Conservation (phyloP, 768 basidiomycete species). For the Strobilomyces dryophilus region DNA sequence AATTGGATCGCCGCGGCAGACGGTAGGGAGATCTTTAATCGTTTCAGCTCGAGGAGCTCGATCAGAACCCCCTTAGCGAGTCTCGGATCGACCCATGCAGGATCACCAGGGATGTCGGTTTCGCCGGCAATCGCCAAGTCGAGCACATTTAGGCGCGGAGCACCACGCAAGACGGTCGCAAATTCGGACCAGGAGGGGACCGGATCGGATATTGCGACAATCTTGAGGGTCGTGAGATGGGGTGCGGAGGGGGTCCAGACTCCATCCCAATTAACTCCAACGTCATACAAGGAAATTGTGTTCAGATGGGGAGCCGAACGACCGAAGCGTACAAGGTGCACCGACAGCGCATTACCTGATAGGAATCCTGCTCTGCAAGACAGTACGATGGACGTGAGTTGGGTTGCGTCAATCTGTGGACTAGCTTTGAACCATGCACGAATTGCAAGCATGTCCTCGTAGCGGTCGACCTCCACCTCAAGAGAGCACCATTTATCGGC, state of each 20-base stretch:
- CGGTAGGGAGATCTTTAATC: neutral
- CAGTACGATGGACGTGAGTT: neutral
- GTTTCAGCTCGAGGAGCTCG: neutral
- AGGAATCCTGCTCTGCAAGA: neutral
- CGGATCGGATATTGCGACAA: accelerated
- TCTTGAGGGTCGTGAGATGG: neutral
- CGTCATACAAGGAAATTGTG: neutral
- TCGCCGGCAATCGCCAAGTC: neutral
- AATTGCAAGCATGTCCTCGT: accelerated
- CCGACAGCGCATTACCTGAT: neutral
- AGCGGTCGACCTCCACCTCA: neutral
- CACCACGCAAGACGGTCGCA: neutral
- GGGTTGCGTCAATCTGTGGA: neutral
- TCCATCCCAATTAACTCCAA: neutral
- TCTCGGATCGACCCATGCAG: neutral
- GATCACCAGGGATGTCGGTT: too few relatives aligned
- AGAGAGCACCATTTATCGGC: neutral
- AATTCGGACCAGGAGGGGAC: neutral
- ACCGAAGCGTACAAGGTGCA: neutral
- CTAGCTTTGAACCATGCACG: neutral
- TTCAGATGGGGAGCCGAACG: neutral
- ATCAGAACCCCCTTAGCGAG: neutral
- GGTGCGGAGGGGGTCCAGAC: neutral
- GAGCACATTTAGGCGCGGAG: neutral
- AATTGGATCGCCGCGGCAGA: neutral